Evolutionary conservation across 1,284 basidiomycete genomes (phyloP), one percentile per base, ranked within the genome.

Genomic region (Ceratobasidium sp.): DNA sequence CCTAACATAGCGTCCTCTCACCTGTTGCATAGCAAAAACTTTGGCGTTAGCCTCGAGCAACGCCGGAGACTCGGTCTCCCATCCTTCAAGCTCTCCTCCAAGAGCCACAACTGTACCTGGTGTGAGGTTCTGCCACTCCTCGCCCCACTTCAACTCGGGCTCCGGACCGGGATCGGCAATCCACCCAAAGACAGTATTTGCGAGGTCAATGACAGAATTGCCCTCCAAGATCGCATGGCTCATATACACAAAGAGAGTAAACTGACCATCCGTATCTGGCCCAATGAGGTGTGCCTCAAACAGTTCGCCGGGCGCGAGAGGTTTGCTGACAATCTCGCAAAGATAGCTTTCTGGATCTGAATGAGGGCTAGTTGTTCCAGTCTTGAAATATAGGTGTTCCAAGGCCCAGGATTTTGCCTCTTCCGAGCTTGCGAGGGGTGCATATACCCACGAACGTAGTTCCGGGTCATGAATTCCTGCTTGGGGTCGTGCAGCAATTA

Each of bases 391-490:
- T 42, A 65, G 13, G 15, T 31, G 13, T 2, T 25, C 31, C 20
- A 15, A 35, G 7, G 49, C 62, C 62, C 62, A 65, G 5, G 32
- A 35, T 52, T 52, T 20, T 34, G 62, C 62, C 29, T 52, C 47
- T 27, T 35, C 31, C n/a, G 35, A 27, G 38, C 22, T 31, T 17
- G 34, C n/a, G 22, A 65, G 7, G 13, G 62, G 62, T n/a, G 35
- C 32, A 25, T 65, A 65, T 12, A 53, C 62, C 62, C 62, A 65
- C 12, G 62, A 65, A 8, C 62, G 49, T 27, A 65, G 49, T n/a
- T 65, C 62, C 1, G 40, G 47, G n/a, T 65, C 62, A n/a, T 65
- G 62, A 10, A 65, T 65, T n/a, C 47, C 47, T 13, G n/a, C 22
- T 8, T 34, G 20, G 29, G 62, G 32, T 25, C 22, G 10, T 27